phyloP scores from a whole-genome alignment of 768 basidiomycete species.

The Suillus spraguei region DNA sequence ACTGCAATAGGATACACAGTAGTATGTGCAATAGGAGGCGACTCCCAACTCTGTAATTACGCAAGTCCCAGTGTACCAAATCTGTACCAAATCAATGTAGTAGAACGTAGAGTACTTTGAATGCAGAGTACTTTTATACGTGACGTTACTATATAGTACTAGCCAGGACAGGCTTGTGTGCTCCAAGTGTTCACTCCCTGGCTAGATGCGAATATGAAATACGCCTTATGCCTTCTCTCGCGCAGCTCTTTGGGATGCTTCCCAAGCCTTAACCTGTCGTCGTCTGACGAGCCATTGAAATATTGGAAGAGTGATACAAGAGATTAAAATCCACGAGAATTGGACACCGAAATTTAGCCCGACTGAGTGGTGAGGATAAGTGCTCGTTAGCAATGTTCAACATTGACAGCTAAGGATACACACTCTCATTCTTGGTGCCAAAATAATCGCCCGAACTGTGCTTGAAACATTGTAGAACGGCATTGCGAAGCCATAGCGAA shows the following conservation, averaged over 20 bases:
- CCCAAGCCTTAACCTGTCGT: conserved; percentile 26
- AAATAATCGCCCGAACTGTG: conserved; percentile 64
- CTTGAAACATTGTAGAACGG: conserved; percentile 75
- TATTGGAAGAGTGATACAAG: conserved; percentile 52
- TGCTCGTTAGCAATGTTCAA: conserved; percentile 5
- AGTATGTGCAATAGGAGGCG: too few species aligned
- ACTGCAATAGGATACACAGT: too few species aligned
- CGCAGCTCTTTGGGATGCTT: background rate
- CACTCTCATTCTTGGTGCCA: conserved; percentile 60
- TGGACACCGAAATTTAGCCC: conserved; percentile 65
- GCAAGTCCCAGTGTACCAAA: background rate
- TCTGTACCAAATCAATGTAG: background rate
- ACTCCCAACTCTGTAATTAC: background rate
- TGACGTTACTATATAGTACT: background rate
- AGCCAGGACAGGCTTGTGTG: background rate
- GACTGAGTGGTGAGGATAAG: conserved; percentile 43
- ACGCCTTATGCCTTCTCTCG: conserved; percentile 1
- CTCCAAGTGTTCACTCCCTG: background rate
- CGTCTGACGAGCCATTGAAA: conserved; percentile 47
- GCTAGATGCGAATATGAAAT: background rate
- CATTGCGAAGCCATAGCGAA: conserved; percentile 66
- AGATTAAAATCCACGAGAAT: conserved; percentile 56
- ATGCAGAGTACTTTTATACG: background rate
- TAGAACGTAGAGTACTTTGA: background rate
- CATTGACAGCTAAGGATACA: conserved; percentile 23